Evolutionary conservation across 2,329 filamentous ascomycete genomes (phyloP).

Genomic region (Fusarium globosum): DNA sequence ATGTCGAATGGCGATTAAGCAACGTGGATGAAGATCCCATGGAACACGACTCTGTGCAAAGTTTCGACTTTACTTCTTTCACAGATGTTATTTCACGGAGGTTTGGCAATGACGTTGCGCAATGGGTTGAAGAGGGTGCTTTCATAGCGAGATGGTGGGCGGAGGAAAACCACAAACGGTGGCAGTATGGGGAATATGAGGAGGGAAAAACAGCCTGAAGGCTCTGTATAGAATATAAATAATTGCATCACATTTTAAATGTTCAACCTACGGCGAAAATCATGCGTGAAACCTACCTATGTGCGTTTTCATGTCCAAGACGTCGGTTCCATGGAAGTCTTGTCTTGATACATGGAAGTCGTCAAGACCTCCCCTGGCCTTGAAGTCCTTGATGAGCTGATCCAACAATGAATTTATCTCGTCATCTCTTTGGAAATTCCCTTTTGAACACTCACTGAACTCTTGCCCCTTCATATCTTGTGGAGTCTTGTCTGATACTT

Average conservation of each 20-base stretch:
- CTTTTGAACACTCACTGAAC: not conserved
- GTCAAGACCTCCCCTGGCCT: not conserved
- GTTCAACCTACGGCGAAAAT: not conserved
- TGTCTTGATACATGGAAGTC: not conserved
- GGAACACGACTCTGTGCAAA: conserved; percentile 41
- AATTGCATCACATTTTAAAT: not conserved
- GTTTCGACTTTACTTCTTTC: conserved; percentile 44
- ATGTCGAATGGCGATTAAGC: conserved; percentile 49
- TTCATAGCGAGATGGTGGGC: conserved; percentile 50
- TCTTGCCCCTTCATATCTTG: too few species aligned
- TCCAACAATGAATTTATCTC: too few species aligned
- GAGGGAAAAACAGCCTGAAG: not conserved
- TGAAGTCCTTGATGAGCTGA: not conserved
- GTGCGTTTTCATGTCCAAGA: too few species aligned
- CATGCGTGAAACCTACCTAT: not conserved
- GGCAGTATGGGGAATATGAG: conserved; percentile 42
- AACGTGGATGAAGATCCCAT: conserved; percentile 43
- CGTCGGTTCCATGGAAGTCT: not conserved
- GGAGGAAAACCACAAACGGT: conserved; percentile 50
- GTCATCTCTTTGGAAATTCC: too few species aligned
- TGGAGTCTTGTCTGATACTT: too few species aligned
- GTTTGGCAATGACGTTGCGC: conserved; percentile 41
- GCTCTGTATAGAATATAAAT: not conserved
- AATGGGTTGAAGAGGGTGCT: conserved; percentile 48
- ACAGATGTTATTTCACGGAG: conserved; percentile 37